Evolutionary conservation across 176 grass and related monocot genomes (phyloP).

Genomic region (Hsuehochloa calcarea): DNA sequence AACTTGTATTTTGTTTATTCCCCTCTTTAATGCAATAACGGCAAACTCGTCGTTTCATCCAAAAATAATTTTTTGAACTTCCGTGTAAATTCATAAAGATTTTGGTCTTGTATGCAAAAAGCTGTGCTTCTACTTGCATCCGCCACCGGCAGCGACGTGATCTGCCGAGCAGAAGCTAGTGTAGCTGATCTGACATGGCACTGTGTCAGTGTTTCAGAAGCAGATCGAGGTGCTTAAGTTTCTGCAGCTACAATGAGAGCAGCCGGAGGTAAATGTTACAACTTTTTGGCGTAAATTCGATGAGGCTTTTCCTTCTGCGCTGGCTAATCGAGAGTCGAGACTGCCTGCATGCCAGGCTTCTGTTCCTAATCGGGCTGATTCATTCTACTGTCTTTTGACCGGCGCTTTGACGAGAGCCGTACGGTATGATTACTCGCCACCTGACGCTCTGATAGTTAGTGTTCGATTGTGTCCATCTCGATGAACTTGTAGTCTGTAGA

Average conservation of each 20-base stretch:
- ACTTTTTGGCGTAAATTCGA: not conserved
- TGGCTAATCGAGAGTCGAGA: not conserved
- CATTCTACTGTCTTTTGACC: slow-evolving; percentile 27
- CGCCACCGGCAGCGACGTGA: not conserved
- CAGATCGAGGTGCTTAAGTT: slow-evolving; percentile 13
- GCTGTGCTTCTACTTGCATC: too few relatives aligned
- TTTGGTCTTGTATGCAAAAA: too few relatives aligned
- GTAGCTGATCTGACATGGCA: not conserved
- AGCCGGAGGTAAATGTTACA: not conserved
- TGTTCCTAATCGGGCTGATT: not conserved
- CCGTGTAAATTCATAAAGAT: too few relatives aligned
- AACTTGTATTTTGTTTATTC: too few relatives aligned
- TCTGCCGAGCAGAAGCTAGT: not conserved
- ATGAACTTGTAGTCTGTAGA: not conserved
- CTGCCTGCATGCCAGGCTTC: not conserved
- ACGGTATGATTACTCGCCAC: slow-evolving; percentile 1
- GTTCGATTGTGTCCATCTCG: not conserved
- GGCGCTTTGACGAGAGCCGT: not conserved
- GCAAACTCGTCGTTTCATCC: too few relatives aligned
- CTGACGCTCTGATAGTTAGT: not conserved
- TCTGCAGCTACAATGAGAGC: slow-evolving; percentile 12
- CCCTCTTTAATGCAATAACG: too few relatives aligned
- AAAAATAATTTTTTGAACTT: too few relatives aligned
- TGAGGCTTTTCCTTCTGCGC: not conserved
- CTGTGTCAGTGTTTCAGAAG: not conserved